Base-by-base conservation (phyloP, 495 filamentous ascomycete species). In the Penicillium desertorum region DNA sequence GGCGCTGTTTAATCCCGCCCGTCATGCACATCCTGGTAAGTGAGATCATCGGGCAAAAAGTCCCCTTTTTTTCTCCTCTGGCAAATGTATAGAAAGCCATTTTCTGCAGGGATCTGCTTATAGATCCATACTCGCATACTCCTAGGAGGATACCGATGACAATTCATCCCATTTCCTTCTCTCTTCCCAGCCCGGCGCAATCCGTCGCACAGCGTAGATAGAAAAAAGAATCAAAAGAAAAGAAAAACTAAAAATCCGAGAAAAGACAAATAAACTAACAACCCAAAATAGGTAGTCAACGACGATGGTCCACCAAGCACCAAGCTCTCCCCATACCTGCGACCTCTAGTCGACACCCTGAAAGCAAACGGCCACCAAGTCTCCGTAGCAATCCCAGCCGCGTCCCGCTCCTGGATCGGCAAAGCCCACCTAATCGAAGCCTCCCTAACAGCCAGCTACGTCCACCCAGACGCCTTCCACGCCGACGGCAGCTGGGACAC, bases 351-450 rank as follows among this genome's bases (percentile, higher is more conserved):
- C 41, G 74, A 84, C 45, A 81, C 85, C 29, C 88, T 98, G 57
- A 83, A 94, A 75, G 61, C 73, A 39, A 82, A 83, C n/a, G 90
- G 91, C 43, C 92, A 95, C 73, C 79, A 75, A 53, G 89, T 98
- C 69, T 92, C 89, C n/a, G 92, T 98, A 56, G 87, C 92, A 62
- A 85, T 98, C 39, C 94, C 94, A 1, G 86, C 96, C 68, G 83
- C 84, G 16, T 96, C 96, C 62, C 87, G 92, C 34, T 95, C 90
- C 16, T 98, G 94, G 94, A 97, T 98, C 68, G 92, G 92, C 55
- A 98, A 98, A 76, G 94, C 94, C 3, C 93, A 98, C 71, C 83
- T 98, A 45, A 90, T 96, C 65, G 91, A 91, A 66, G 85, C 90
- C 61, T 83, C 86, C 3, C 80, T 96, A 49, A 89, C 86, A 61